Conservation (phyloP, 768 basidiomycete genomes). For the Rhodotorula toruloides region DNA sequence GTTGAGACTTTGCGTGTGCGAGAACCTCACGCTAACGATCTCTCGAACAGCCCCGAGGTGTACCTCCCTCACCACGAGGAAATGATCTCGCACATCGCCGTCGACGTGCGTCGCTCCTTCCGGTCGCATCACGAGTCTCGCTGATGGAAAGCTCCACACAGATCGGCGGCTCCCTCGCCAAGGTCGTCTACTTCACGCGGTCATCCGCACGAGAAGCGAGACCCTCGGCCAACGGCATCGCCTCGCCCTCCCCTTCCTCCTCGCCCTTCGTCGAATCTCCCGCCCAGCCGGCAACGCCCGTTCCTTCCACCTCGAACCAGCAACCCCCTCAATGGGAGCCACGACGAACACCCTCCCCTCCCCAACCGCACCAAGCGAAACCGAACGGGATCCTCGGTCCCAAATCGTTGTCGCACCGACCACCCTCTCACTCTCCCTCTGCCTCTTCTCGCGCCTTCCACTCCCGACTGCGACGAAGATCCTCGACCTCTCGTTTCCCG, state of each 20-base stretch:
- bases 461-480: conserved; percentile 28
- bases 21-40: too few species aligned
- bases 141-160: conserved; percentile 46
- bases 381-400: conserved; percentile 48
- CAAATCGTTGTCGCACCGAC: conserved; percentile 52
- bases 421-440: conserved; percentile 47
- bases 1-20: too few species aligned
- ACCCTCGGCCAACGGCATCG: conserved; percentile 36
- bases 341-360: conserved; percentile 31
- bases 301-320: not conserved
- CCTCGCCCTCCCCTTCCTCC: conserved; percentile 18
- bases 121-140: conserved; percentile 4
- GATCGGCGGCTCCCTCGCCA: conserved; percentile 96
- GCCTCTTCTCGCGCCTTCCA: conserved; percentile 50
- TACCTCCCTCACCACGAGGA: conserved; percentile 98
- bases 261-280: conserved; percentile 33
- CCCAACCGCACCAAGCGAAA: conserved; percentile 20
- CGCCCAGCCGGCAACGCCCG: conserved; percentile 4
- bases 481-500: conserved; percentile 35
- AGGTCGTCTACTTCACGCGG: conserved; percentile 97
- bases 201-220: conserved; percentile 52
- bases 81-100: conserved; percentile 92
- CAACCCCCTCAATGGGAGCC: not conserved
- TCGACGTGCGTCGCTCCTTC: conserved; percentile 67
- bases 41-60: conserved; percentile 57